Evolutionary conservation across 345 rosid genomes (phyloP).

Genomic region (Firmiana major): DNA sequence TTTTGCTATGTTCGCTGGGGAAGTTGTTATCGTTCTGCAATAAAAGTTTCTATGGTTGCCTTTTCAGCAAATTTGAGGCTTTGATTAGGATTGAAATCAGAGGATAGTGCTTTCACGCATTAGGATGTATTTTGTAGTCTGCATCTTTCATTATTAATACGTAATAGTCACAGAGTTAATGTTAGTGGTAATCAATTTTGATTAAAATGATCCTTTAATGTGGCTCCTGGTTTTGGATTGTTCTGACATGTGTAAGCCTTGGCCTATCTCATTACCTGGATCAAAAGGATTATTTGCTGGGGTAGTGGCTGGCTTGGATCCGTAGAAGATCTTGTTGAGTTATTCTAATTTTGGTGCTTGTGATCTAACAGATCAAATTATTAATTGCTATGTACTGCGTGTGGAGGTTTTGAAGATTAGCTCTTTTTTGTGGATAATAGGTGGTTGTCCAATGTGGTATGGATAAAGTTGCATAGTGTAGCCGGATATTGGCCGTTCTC

Average conservation of each 20-base stretch:
- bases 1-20: slow-evolving; percentile 10
- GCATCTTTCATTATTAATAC: not conserved
- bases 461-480: not conserved
- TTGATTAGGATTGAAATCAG: not conserved
- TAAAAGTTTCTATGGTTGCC: not conserved
- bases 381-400: not conserved
- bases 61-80: not conserved
- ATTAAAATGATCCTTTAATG: not conserved
- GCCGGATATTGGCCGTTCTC: not conserved
- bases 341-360: too few species aligned
- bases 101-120: not conserved
- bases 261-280: not conserved
- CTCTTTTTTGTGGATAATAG: not conserved
- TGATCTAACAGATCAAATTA: not conserved
- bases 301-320: not conserved
- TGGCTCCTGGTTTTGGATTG: not conserved
- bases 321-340: not conserved
- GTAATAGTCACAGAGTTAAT: too few species aligned
- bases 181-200: not conserved
- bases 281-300: not conserved
- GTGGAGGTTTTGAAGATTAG: not conserved
- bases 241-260: not conserved
- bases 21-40: slow-evolving; percentile 8
- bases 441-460: not conserved
- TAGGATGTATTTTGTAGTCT: not conserved